Percentiles rank a stretch among this genome's conserved stretches.
Conservation (phyloP, 2,329 filamentous ascomycete species). For the Arthroderma sp. region DNA sequence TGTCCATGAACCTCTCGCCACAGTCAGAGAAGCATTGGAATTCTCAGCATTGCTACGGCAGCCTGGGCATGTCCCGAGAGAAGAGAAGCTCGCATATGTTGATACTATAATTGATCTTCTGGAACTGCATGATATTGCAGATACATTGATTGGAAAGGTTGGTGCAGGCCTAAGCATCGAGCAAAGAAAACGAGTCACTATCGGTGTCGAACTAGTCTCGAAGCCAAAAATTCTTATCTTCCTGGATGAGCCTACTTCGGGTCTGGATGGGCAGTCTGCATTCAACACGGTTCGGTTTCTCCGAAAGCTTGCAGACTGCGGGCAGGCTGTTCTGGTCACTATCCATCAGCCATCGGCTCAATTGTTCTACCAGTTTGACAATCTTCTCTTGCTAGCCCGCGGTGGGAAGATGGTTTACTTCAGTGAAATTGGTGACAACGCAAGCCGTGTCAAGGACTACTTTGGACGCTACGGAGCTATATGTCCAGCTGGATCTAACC, state of each 20-base stretch:
- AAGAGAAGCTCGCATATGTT: conserved; percentile 76
- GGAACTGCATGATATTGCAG: conserved; percentile 79
- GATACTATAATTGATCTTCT: conserved; percentile 81
- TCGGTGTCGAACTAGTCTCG: conserved; percentile 84
- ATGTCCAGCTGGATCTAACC: conserved; percentile 52
- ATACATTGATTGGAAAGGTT: conserved; percentile 77
- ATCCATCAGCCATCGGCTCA: conserved; percentile 92
- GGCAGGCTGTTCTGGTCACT: conserved; percentile 83
- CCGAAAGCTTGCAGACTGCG: conserved; percentile 75
- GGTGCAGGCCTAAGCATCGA: conserved; percentile 56
- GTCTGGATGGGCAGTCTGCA: conserved; percentile 82
- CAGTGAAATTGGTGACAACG: conserved; percentile 49
- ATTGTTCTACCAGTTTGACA: conserved; percentile 74
- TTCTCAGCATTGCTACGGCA: conserved; percentile 81
- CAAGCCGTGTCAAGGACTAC: conserved; percentile 43
- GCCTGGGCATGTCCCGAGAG: conserved; percentile 52
- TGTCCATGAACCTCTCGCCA: conserved; percentile 69
- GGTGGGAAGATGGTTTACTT: conserved; percentile 57
- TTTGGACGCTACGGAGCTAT: conserved; percentile 52
- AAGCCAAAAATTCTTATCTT: conserved; percentile 72
- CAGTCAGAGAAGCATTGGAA: conserved; percentile 72
- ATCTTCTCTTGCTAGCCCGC: conserved; percentile 48
- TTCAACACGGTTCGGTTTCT: conserved; percentile 82
- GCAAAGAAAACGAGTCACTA: conserved; percentile 64
- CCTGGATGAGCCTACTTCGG: conserved; percentile 86